phyloP scores from a whole-genome alignment of 1,139 yeast species.

The Debaryomyces sp. region DNA sequence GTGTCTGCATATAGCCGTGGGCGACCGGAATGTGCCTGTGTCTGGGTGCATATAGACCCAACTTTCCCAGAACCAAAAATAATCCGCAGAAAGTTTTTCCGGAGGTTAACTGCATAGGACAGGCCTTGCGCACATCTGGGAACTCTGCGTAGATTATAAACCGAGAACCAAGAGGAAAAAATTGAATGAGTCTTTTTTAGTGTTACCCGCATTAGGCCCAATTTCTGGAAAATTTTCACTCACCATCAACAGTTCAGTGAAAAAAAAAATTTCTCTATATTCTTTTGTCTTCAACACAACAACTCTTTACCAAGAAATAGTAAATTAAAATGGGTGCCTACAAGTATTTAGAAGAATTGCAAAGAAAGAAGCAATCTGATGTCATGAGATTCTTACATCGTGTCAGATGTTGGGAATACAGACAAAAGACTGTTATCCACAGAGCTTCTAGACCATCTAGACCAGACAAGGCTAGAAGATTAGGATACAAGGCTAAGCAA shows the following conservation, averaged over 20 bases:
- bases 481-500: slow-evolving; percentile 99
- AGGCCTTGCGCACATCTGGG: background rate
- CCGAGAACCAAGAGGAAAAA: background rate
- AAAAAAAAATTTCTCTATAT: slow-evolving; percentile 5
- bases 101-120: too few relatives aligned
- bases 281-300: background rate
- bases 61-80: too few relatives aligned
- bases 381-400: slow-evolving; percentile 98
- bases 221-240: slow-evolving; percentile 10
- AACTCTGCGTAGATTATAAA: background rate
- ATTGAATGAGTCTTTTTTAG: background rate
- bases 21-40: too few relatives aligned
- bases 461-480: slow-evolving; percentile 99
- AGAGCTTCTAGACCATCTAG: slow-evolving; percentile 98
- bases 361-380: slow-evolving; percentile 99
- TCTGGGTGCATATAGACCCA: too few relatives aligned
- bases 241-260: background rate
- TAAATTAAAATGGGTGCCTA: slow-evolving; percentile 89
- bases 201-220: background rate
- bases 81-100: too few relatives aligned
- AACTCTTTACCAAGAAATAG: slow-evolving; percentile 7
- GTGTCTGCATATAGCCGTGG: too few relatives aligned
- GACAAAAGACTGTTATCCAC: slow-evolving; percentile 99
- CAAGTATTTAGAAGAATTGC: slow-evolving; percentile 99
- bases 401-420: slow-evolving; percentile 99